Percentiles rank a stretch among this genome's conserved stretches.
Conservation (phyloP, 2,329 filamentous ascomycete species). For the Thyridium curvatum region DNA sequence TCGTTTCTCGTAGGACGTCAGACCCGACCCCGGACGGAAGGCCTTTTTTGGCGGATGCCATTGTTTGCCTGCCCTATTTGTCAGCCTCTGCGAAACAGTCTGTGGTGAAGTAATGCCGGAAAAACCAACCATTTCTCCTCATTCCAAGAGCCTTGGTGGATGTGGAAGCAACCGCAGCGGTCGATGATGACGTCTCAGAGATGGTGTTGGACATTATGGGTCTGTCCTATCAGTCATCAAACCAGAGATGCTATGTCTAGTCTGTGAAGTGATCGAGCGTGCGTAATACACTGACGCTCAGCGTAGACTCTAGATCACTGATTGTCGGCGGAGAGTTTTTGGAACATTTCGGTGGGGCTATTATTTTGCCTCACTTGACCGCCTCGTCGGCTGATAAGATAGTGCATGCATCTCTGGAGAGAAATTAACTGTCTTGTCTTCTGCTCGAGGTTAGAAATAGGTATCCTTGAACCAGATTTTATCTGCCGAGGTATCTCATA, state of each 20-base stretch:
- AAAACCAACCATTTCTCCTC: constrained; percentile 70
- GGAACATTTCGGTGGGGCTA: no score
- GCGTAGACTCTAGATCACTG: no score
- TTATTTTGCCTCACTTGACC: no score
- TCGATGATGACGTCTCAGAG: constrained; percentile 18
- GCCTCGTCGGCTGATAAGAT: no score
- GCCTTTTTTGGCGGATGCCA: constrained; percentile 82
- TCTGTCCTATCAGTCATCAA: no score
- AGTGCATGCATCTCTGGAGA: no score
- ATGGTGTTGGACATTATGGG: constrained; percentile 36
- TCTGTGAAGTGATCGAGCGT: neutral
- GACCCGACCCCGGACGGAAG: constrained; percentile 74
- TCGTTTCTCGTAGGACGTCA: constrained; percentile 74
- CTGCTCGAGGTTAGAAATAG: no score
- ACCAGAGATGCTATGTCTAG: constrained; percentile 4
- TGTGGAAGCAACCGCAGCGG: constrained; percentile 24
- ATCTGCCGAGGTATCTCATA: no score
- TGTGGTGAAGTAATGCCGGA: neutral
- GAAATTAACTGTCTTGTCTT: no score
- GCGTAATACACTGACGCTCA: no score
- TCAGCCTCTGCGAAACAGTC: neutral
- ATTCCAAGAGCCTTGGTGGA: constrained; percentile 50
- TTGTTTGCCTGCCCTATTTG: constrained; percentile 67
- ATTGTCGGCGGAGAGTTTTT: no score
- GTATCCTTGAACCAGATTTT: no score